phyloP scores from a whole-genome alignment of 129 eudicot species.

The Lactuca saligna region DNA sequence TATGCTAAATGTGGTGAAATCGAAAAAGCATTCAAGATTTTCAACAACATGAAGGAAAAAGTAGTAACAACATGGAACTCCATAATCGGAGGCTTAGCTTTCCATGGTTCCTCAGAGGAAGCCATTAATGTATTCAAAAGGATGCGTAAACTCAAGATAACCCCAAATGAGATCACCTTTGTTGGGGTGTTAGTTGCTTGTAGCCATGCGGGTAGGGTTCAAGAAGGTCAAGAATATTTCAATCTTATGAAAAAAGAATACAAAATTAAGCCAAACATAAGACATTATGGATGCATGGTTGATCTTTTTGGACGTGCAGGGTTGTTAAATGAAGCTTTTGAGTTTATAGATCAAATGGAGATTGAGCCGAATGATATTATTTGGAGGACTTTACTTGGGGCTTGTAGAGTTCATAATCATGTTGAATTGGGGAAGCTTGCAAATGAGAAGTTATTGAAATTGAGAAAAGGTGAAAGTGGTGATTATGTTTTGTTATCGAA shows the following conservation, averaged over 20 bases:
- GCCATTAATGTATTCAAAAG: conserved; percentile 51
- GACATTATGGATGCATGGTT: conserved; percentile 84
- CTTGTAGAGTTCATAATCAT: conserved; percentile 62
- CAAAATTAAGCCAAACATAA: conserved; percentile 52
- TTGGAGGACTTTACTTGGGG: conserved; percentile 82
- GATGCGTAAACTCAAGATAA: conserved; percentile 47
- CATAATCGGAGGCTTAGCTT: conserved; percentile 65
- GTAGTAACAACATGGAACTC: conserved; percentile 70
- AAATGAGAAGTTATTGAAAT: conserved; percentile 45
- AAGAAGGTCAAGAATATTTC: conserved; percentile 59
- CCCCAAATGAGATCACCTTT: conserved; percentile 62
- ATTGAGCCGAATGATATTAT: conserved; percentile 62
- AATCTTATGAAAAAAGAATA: conserved; percentile 52
- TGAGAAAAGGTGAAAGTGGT: conserved; percentile 63
- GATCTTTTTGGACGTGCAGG: conserved; percentile 85
- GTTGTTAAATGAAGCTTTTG: conserved; percentile 58
- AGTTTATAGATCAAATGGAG: conserved; percentile 51
- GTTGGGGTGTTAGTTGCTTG: conserved; percentile 74
- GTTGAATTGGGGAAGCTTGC: conserved; percentile 63
- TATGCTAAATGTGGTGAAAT: conserved; percentile 79
- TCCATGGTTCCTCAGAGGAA: conserved; percentile 64
- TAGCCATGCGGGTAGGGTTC: conserved; percentile 73
- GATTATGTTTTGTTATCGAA: conserved; percentile 74
- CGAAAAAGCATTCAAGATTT: conserved; percentile 50
- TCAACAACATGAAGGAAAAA: conserved; percentile 60